Evolutionary conservation across 2,329 filamentous ascomycete genomes (phyloP).

Genomic region (Verticillium isaacii): DNA sequence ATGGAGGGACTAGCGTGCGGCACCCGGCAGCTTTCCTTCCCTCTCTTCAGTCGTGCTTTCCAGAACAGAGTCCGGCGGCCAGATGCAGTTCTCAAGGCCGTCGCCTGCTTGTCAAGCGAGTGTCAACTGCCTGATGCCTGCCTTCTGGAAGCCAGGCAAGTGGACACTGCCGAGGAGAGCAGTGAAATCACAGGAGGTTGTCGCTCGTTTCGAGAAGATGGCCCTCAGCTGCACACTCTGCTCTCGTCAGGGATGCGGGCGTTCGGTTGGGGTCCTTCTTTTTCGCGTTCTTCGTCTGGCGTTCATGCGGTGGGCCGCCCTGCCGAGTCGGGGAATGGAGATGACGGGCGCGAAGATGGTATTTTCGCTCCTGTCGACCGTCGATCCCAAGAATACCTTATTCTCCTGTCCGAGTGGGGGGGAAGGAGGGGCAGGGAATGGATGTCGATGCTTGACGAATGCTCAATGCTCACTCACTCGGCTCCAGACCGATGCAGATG

Average conservation of each 20-base stretch:
- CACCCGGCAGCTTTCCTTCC: background rate
- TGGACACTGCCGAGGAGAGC: background rate
- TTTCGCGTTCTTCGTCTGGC: background rate
- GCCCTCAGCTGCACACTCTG: background rate
- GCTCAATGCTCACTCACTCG: background rate
- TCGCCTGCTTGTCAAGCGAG: background rate
- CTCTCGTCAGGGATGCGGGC: background rate
- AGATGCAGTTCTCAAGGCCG: background rate
- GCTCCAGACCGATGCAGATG: too few species aligned
- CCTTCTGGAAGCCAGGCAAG: background rate
- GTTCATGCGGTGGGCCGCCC: background rate
- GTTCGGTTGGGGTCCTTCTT: background rate
- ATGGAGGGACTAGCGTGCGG: background rate
- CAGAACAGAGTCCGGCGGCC: background rate
- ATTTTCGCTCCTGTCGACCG: background rate
- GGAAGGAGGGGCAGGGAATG: background rate
- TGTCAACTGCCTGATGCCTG: background rate
- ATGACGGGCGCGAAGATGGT: background rate
- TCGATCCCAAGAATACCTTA: background rate
- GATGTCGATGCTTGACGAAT: background rate
- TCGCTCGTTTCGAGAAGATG: background rate
- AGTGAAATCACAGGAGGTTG: background rate
- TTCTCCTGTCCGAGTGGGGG: background rate
- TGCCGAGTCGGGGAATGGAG: background rate
- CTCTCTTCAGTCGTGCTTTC: background rate